A percentile compares a stretch with the other conserved stretches of the same genome.
These are phyloP conservation scores for Baorangia bicolor DNA, from an alignment of 768 basidiomycete species.

Conservation along the genomic window DNA sequence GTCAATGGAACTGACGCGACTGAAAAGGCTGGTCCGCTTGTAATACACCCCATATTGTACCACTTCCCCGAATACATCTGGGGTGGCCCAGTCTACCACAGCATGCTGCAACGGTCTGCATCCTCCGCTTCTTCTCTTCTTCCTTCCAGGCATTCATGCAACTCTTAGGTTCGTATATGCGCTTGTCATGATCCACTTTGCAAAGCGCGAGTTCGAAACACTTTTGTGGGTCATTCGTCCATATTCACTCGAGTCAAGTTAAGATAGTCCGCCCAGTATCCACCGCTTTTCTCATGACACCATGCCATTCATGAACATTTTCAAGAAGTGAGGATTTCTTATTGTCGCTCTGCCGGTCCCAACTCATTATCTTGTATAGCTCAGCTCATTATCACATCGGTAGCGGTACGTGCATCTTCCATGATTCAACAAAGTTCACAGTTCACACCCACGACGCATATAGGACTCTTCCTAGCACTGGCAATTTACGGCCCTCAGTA, in stretches of 20 bases:
- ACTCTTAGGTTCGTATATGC: conserved; percentile 59
- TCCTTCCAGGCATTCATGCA: background rate
- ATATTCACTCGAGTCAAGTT: background rate
- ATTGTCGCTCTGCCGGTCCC: background rate
- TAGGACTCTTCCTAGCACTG: conserved; percentile 72
- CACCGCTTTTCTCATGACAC: conserved; percentile 96
- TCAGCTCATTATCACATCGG: conserved; percentile 88
- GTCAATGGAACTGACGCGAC: conserved; percentile 1
- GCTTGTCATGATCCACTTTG: conserved; percentile 82
- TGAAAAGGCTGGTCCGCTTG: conserved; percentile 74
- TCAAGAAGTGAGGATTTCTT: conserved; percentile 74
- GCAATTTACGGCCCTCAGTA: conserved; percentile 83
- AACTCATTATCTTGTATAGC: conserved; percentile 42
- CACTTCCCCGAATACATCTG: conserved; percentile 69
- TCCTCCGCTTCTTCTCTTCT: background rate
- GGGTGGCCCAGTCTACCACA: conserved; percentile 67
- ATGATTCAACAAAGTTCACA: background rate
- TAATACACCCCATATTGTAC: conserved; percentile 87
- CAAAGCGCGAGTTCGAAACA: conserved; percentile 92
- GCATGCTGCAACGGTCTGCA: conserved; percentile 70
- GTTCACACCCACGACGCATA: background rate
- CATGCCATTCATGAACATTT: conserved; percentile 83
- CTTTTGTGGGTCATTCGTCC: conserved; percentile 59
- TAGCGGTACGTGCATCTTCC: conserved; percentile 42
- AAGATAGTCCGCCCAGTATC: conserved; percentile 47